Evolutionary conservation across 2,329 filamentous ascomycete species (phyloP), one percentile per base, ranked within the genome.

Genomic region (Ramularia collo-cygni): DNA sequence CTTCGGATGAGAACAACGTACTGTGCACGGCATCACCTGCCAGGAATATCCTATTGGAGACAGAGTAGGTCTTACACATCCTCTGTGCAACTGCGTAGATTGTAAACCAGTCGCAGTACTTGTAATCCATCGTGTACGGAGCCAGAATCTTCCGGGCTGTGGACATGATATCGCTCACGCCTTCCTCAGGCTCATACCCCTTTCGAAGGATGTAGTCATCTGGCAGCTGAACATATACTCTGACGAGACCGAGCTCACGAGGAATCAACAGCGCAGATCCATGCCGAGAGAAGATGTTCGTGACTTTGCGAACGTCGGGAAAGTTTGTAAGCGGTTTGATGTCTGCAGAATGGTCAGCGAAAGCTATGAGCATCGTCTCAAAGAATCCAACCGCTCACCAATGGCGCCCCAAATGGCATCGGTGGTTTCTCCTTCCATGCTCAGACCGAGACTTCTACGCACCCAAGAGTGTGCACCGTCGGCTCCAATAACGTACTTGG

Each of bases 211-310:
- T 66, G 61, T 57, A 71, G 63, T 44, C 37, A 4, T 45, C 40
- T 10, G 44, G 41, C 12, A 57, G 40, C 32, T 54, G 50, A 7
- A 56, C 46, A 29, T 56, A 57, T 4, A 58, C 41, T 2, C 55
- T 38, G 2, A 53, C 49, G 1, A 57, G 28, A 8, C 47, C 37
- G 4, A 40, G 28, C 24, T 85, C 82, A 15, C 82, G 72, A 1
- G 83, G 83, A 44, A 88, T 86, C 1, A 86, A 76, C 81, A 88
- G 85, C 53, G 86, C 77, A 8, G 80, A 84, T 1, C 83, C 82
- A 37, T 79, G 67, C 18, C 38, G 36, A 5, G 81, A 84, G 58
- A 85, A 81, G 46, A 87, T 84, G 1, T 80, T 84, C 52, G 79
- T 84, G 67, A 83, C 81, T 71, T 83, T 81, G 70, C 85, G 81